A percentile compares a stretch with the other conserved stretches of the same genome.
These are phyloP conservation scores for Desmodesmus armatus DNA, from an alignment of 139 green algal species.

Conservation along the genomic window DNA sequence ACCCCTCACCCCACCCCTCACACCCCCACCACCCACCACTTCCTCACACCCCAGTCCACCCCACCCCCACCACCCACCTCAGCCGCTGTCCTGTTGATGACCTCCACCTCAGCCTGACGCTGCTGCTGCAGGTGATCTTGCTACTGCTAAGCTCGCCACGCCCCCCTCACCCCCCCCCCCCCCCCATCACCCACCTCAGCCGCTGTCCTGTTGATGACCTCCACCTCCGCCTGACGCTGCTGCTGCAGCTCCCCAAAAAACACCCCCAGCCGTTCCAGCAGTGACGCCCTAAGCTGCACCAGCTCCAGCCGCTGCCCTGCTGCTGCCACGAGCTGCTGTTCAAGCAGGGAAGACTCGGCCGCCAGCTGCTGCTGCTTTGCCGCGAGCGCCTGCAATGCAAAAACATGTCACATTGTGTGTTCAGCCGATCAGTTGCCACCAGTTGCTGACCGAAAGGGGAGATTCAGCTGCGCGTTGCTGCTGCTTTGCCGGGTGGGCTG, in stretches of 20 bases:
- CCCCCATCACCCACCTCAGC: not conserved
- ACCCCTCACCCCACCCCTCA: too few relatives aligned
- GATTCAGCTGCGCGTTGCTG: too few relatives aligned
- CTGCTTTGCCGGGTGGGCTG: too few relatives aligned
- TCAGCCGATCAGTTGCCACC: too few relatives aligned
- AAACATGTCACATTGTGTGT: too few relatives aligned
- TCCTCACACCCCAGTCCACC: too few relatives aligned
- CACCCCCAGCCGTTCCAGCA: not conserved
- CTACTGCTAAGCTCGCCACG: too few relatives aligned
- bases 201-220: constrained; percentile 28
- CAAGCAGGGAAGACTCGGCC: not conserved
- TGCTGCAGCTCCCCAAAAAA: constrained; percentile 27
- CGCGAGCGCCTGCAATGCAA: not conserved
- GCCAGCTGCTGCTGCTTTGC: constrained; percentile 3
- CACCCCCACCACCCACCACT: too few relatives aligned
- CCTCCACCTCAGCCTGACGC: constrained; percentile 15
- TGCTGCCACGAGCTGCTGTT: not conserved
- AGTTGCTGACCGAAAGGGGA: too few relatives aligned
- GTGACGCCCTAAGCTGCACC: not conserved
- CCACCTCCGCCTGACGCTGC: constrained; percentile 33
- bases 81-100: constrained; percentile 37
- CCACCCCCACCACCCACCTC: not conserved
- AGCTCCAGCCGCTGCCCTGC: not conserved
- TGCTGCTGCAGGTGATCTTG: constrained; percentile 18
- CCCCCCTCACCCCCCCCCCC: too few relatives aligned